Conservation (phyloP, 1,284 basidiomycete species). For the Cryptococcus sp. region DNA sequence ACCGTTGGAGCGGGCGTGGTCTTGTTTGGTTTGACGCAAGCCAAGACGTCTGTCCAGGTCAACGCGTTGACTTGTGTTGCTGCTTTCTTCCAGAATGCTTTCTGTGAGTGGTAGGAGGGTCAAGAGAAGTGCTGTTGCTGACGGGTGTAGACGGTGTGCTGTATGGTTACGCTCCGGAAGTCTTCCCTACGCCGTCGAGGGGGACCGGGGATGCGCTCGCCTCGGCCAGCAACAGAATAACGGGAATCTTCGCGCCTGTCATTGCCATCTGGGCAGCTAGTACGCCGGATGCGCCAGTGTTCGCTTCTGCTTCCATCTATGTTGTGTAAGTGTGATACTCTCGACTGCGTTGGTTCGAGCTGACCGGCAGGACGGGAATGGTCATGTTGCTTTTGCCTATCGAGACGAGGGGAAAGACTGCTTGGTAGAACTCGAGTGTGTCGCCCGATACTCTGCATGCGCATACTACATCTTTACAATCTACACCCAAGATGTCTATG, state of each 20-base stretch:
- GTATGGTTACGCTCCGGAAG: slow-evolving; percentile 60
- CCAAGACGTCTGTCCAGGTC: slow-evolving; percentile 49
- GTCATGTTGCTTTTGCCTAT: slow-evolving; percentile 57
- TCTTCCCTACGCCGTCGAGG: slow-evolving; percentile 60
- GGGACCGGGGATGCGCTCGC: slow-evolving; percentile 61
- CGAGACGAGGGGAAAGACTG: slow-evolving; percentile 50
- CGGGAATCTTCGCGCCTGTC: slow-evolving; percentile 49
- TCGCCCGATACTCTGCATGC: too few relatives aligned
- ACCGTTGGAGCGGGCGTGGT: slow-evolving; percentile 56
- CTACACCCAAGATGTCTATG: too few relatives aligned
- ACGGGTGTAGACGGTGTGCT: slow-evolving; percentile 54
- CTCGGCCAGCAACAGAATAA: slow-evolving; percentile 54
- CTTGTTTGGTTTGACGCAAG: slow-evolving; percentile 59
- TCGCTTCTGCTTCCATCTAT: slow-evolving; percentile 56
- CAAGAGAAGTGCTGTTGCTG: background rate
- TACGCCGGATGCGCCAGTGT: slow-evolving; percentile 51
- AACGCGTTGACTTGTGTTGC: slow-evolving; percentile 56
- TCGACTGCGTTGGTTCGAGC: slow-evolving; percentile 15
- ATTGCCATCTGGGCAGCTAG: slow-evolving; percentile 25
- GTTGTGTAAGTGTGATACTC: slow-evolving; percentile 37
- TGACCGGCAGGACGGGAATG: slow-evolving; percentile 26
- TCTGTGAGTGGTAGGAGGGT: slow-evolving; percentile 27
- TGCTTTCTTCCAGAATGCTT: slow-evolving; percentile 50
- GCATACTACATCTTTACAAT: too few relatives aligned
- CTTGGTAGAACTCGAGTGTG: slow-evolving; percentile 12